Evolutionary conservation across 2,329 filamentous ascomycete species (phyloP), one percentile per base, ranked within the genome.

Genomic region (Alternaria ethzedia): DNA sequence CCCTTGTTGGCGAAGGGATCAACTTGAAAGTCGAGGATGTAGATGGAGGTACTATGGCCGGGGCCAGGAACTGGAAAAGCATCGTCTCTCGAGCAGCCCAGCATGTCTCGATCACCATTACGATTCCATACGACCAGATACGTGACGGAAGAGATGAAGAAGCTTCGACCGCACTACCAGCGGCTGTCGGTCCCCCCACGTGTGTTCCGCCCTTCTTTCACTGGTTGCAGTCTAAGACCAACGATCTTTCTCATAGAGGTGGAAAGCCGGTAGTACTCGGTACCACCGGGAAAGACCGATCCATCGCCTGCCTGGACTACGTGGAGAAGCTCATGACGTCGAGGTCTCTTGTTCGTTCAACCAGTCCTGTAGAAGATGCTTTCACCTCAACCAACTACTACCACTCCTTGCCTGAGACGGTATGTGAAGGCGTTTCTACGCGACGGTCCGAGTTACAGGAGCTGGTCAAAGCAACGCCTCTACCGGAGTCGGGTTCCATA

Each of bases 341-440:
- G 3, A 64, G 68, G n/a, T 69, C 52, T 6, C 21, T 75, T 3
- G 52, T 21, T 12, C 47, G 51, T 15, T 54, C 61, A 2, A 45
- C 28, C 15, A 61, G 64, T 25, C 54, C 56, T 1, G 69, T 77
- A 3, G 74, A 75, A 10, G 50, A 60, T 23, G 65, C 63, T 0
- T 78, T 78, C 23, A 70, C 70, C 2, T 74, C 74, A 0, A 71
- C 70, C 7, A 57, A 59, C 6, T 76, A 71, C 50, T 78, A 78
- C 45, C 61, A 69, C 55, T 57, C 60, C 3, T 66, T 77, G 5
- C 60, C 63, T 11, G 70, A 78, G 43, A 26, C 54, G 7, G 64
- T 56, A 2, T 41, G 61, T 11, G 63, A 66, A 10, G 20, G 70
- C 4, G 44, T 70, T 1, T 36, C 54, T 8, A 43, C 44, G 2